These are phyloP conservation scores for Teunomyces panamensis DNA, from an alignment of 805 yeast species.

Conservation along the genomic window DNA sequence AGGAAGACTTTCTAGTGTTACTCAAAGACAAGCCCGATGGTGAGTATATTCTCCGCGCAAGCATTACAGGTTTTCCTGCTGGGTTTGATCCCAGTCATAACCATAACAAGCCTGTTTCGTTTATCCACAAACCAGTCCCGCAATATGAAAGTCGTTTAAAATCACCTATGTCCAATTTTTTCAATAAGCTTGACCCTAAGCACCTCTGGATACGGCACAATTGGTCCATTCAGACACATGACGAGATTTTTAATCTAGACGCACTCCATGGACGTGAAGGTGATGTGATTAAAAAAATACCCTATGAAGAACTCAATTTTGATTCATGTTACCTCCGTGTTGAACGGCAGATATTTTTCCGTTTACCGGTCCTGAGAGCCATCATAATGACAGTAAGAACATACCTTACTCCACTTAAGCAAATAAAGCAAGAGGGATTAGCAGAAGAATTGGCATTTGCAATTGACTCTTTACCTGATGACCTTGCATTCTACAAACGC, in stretches of 20 bases:
- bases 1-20: constrained; percentile 63
- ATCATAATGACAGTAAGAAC: constrained; percentile 37
- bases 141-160: constrained; percentile 55
- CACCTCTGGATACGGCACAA: constrained; percentile 62
- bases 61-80: constrained; percentile 62
- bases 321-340: constrained; percentile 33
- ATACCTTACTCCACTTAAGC: constrained; percentile 29
- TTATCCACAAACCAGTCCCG: constrained; percentile 72
- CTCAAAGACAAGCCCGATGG: constrained; percentile 44
- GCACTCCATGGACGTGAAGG: constrained; percentile 34
- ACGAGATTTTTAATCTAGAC: constrained; percentile 26
- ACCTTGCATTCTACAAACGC: constrained; percentile 35
- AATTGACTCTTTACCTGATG: constrained; percentile 38
- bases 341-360: constrained; percentile 36
- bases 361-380: constrained; percentile 36
- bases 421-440: constrained; percentile 31
- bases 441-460: constrained; percentile 28
- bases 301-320: constrained; percentile 30
- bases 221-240: constrained; percentile 69
- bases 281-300: constrained; percentile 19
- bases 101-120: constrained; percentile 52
- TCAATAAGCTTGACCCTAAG: constrained; percentile 50
- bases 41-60: constrained; percentile 59
- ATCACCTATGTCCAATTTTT: constrained; percentile 65
- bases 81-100: constrained; percentile 66